Conservation (phyloP, 2,329 filamentous ascomycete genomes). For the Mycogone perniciosa region DNA sequence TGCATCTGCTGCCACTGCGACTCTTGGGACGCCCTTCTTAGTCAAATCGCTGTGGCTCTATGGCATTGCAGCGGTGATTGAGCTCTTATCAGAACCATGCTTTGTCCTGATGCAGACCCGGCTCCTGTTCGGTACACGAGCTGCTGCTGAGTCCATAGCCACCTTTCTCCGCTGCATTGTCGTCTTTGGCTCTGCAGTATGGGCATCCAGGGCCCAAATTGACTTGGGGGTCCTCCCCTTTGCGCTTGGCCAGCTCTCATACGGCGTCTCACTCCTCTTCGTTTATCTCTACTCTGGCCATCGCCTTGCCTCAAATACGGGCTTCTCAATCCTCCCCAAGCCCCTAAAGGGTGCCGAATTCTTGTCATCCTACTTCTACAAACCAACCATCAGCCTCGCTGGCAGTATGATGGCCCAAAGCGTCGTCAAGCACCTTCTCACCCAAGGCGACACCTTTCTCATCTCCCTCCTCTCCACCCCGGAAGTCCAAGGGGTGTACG, state of each 20-base stretch:
- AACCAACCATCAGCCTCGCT: constrained; percentile 63
- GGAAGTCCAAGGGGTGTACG: constrained; percentile 82
- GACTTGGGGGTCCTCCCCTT: constrained; percentile 78
- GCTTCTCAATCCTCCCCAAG: constrained; percentile 62
- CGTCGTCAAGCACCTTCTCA: constrained; percentile 84
- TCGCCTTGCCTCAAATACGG: constrained; percentile 45
- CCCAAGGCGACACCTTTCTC: constrained; percentile 88
- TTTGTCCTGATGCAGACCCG: constrained; percentile 84
- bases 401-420: constrained; percentile 84
- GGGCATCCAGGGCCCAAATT: constrained; percentile 42
- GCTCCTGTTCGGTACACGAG: constrained; percentile 72
- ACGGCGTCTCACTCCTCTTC: constrained; percentile 60
- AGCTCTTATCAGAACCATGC: constrained; percentile 79
- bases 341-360: constrained; percentile 33
- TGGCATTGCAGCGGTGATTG: constrained; percentile 54
- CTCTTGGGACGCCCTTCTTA: constrained; percentile 59
- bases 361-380: constrained; percentile 57
- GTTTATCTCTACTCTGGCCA: constrained; percentile 64
- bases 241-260: constrained; percentile 76
- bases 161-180: constrained; percentile 70
- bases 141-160: constrained; percentile 74
- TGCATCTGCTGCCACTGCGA: constrained; percentile 39
- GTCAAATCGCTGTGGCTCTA: constrained; percentile 46
- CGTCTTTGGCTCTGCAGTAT: constrained; percentile 66
- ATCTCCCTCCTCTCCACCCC: constrained; percentile 72